Conservation (phyloP, 208 protist species). For the Wallacemonas sp. region DNA sequence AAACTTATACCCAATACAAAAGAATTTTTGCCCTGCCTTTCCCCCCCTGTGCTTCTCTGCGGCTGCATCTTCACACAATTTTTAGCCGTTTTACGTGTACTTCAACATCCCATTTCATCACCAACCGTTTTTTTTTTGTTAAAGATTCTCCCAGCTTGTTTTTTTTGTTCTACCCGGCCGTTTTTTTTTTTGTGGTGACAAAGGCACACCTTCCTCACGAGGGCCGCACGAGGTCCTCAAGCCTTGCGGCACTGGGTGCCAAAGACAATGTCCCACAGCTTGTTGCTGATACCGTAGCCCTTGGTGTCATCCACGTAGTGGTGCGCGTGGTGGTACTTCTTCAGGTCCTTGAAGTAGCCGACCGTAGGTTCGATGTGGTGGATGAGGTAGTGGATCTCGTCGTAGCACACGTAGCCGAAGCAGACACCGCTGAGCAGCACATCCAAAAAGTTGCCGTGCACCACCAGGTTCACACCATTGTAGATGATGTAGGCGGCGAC, state of each 20-base stretch:
- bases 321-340: conserved; percentile 62
- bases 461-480: conserved; percentile 26
- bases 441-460: conserved; percentile 47
- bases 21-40: too few species aligned
- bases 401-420: conserved; percentile 48
- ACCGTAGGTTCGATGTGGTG: conserved; percentile 42
- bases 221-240: too few species aligned
- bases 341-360: conserved; percentile 50
- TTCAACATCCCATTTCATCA: too few species aligned
- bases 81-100: too few species aligned
- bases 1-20: too few species aligned
- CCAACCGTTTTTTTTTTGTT: conserved; percentile 1
- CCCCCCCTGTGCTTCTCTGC: too few species aligned
- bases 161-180: conserved; percentile 12
- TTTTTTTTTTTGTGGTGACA: conserved; percentile 1
- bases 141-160: neutral
- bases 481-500: conserved; percentile 35
- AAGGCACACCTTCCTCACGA: too few species aligned
- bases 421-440: conserved; percentile 36
- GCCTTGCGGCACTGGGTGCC: conserved; percentile 38
- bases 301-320: conserved; percentile 51
- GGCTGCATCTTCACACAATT: too few species aligned
- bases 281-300: conserved; percentile 47
- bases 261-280: conserved; percentile 56
- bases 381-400: conserved; percentile 51